Percentiles rank a stretch among this genome's conserved stretches.
These are phyloP conservation scores for Rhizoclosmatium sp. DNA, from an alignment of 192 early-diverging fungal genomes.

Conservation along the genomic window DNA sequence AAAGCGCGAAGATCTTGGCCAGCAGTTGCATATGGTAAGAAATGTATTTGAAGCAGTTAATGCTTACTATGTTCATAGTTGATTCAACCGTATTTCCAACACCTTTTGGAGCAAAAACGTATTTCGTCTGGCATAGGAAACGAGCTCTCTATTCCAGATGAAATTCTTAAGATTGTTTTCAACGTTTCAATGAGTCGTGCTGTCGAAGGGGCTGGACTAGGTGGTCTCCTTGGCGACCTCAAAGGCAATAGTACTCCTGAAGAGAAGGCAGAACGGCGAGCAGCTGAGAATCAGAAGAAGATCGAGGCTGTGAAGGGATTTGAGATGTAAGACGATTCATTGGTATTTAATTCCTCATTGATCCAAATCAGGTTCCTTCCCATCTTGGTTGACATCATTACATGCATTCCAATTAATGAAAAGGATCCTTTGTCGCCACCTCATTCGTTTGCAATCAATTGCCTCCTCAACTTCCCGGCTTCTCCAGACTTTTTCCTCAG, in stretches of 20 bases:
- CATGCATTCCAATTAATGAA: conserved; percentile 34
- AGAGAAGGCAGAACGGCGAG: conserved; percentile 3
- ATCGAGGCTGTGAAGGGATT: conserved; percentile 14
- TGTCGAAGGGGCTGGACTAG: conserved; percentile 7
- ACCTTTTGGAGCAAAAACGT: conserved; percentile 19
- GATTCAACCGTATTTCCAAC: conserved; percentile 5
- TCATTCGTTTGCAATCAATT: conserved; percentile 80
- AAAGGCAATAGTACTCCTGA: background rate
- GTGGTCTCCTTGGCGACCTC: background rate
- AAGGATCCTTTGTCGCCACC: conserved; percentile 69
- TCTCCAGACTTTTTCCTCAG: conserved; percentile 44
- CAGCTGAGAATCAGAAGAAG: conserved; percentile 29
- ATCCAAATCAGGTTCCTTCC: conserved; percentile 45
- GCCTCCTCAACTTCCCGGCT: conserved; percentile 66
- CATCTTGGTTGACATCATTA: conserved; percentile 38
- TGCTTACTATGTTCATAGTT: background rate
- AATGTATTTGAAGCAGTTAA: background rate
- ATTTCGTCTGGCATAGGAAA: conserved; percentile 30
- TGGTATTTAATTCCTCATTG: conserved; percentile 2
- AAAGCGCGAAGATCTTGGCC: background rate
- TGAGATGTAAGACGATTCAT: conserved; percentile 26
- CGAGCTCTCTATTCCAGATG: conserved; percentile 33
- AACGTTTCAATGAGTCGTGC: conserved; percentile 48
- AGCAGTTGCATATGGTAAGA: background rate
- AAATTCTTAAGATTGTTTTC: conserved; percentile 57